A percentile compares a stretch with the other conserved stretches of the same genome.
Conservation (phyloP, 768 basidiomycete genomes). For the Lactarius indigo region DNA sequence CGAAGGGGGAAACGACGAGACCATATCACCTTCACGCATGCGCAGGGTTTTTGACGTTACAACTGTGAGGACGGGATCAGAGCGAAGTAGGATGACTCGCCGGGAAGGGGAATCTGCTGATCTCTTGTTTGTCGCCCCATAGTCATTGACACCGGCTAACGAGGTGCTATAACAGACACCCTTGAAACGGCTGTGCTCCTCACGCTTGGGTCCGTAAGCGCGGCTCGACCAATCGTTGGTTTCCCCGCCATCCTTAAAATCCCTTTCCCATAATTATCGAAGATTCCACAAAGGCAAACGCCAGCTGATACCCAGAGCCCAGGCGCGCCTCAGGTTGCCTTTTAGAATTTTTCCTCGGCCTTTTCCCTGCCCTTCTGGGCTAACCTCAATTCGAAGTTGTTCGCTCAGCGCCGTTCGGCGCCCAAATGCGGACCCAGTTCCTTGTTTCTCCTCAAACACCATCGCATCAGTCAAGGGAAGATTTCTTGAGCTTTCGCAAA, state of each 20-base stretch:
- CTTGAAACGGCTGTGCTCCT: conserved; percentile 26
- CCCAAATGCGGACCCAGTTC: conserved; percentile 22
- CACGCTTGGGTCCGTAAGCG: conserved; percentile 26
- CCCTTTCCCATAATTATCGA: conserved; percentile 27
- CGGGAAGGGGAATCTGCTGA: conserved; percentile 27
- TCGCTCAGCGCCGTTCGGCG: conserved; percentile 23
- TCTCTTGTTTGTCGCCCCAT: conserved; percentile 26
- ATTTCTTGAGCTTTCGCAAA: conserved; percentile 11
- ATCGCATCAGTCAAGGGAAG: conserved; percentile 14
- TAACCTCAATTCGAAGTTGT: conserved; percentile 26
- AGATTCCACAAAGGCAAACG: conserved; percentile 26
- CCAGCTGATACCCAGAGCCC: conserved; percentile 23
- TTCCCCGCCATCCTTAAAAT: conserved; percentile 25
- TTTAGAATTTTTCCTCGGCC: conserved; percentile 26
- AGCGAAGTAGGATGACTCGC: conserved; percentile 21
- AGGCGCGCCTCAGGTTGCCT: conserved; percentile 26
- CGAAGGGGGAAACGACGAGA: conserved; percentile 24
- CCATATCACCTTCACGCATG: conserved; percentile 22
- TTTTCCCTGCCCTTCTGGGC: conserved; percentile 26
- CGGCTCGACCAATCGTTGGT: conserved; percentile 25
- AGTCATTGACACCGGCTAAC: conserved; percentile 28
- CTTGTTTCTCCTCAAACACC: conserved; percentile 21
- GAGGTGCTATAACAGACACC: conserved; percentile 26
- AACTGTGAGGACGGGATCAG: conserved; percentile 22
- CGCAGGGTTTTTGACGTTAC: conserved; percentile 25